These are phyloP conservation scores for Arthrobotrys conoides DNA, from an alignment of 2,329 filamentous ascomycete genomes.

Conservation along the genomic window DNA sequence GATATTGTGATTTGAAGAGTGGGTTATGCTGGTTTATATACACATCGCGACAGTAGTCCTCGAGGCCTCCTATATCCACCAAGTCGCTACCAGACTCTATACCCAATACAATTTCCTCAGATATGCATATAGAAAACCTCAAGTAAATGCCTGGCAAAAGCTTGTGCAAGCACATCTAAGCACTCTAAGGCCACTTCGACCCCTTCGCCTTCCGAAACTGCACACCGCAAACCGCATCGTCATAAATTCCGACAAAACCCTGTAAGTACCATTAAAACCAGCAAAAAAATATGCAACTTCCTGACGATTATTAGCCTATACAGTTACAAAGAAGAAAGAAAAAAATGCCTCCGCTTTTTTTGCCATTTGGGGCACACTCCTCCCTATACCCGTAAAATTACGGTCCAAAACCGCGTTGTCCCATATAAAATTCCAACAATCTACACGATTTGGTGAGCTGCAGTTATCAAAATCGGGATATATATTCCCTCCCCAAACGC, in stretches of 20 bases:
- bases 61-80: too few species aligned
- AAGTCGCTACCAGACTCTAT: background rate
- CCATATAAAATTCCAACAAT: slow-evolving; percentile 31
- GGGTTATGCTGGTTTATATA: slow-evolving; percentile 2
- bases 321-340: too few species aligned
- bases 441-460: background rate
- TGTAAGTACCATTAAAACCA: slow-evolving; percentile 1
- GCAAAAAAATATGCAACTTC: slow-evolving; percentile 12
- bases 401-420: slow-evolving; percentile 16
- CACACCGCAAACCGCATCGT: slow-evolving; percentile 6
- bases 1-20: background rate
- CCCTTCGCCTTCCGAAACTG: slow-evolving; percentile 12
- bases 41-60: background rate
- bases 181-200: background rate
- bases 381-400: slow-evolving; percentile 4
- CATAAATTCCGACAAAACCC: slow-evolving; percentile 13
- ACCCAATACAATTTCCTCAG: background rate
- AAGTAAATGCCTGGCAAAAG: slow-evolving; percentile 15
- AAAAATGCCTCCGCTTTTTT: background rate
- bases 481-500: slow-evolving; percentile 7
- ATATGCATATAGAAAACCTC: background rate
- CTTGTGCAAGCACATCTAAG: background rate
- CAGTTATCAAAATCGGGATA: slow-evolving; percentile 17
- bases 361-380: slow-evolving; percentile 12
- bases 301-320: slow-evolving; percentile 2